Conservation (phyloP, 2,329 filamentous ascomycete genomes). For the Pseudopyricularia javanii region DNA sequence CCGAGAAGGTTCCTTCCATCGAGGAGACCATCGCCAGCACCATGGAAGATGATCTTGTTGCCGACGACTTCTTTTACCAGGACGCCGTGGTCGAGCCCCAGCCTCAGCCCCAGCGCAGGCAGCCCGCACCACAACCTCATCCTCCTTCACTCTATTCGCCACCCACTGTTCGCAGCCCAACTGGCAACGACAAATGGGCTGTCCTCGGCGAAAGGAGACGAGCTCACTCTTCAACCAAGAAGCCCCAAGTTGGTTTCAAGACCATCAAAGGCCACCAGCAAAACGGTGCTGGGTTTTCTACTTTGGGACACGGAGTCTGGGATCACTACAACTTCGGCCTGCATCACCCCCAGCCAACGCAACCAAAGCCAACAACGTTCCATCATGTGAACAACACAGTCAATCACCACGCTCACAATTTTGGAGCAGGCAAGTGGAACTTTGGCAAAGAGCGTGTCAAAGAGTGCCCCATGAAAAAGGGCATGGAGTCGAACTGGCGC, state of each 20-base stretch:
- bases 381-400: constrained; percentile 11
- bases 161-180: constrained; percentile 43
- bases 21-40: constrained; percentile 27
- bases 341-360: constrained; percentile 4
- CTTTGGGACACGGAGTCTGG: constrained; percentile 33
- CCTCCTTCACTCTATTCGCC: constrained; percentile 48
- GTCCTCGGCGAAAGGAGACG: constrained; percentile 75
- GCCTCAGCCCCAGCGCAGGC: constrained; percentile 17
- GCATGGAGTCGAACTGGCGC: constrained; percentile 48
- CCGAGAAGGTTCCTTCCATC: constrained; percentile 22
- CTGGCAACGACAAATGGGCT: constrained; percentile 70
- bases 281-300: constrained; percentile 31
- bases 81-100: constrained; percentile 36
- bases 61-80: constrained; percentile 64
- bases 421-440: constrained; percentile 20
- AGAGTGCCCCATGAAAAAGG: constrained; percentile 44
- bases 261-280: background rate
- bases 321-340: constrained; percentile 25
- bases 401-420: constrained; percentile 12
- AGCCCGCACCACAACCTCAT: constrained; percentile 16
- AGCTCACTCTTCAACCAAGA: constrained; percentile 40
- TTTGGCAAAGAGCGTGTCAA: constrained; percentile 33
- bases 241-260: constrained; percentile 25
- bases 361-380: background rate
- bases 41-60: constrained; percentile 54